Conservation (phyloP, 495 filamentous ascomycete genomes). For the Aspergillus homomorphus region DNA sequence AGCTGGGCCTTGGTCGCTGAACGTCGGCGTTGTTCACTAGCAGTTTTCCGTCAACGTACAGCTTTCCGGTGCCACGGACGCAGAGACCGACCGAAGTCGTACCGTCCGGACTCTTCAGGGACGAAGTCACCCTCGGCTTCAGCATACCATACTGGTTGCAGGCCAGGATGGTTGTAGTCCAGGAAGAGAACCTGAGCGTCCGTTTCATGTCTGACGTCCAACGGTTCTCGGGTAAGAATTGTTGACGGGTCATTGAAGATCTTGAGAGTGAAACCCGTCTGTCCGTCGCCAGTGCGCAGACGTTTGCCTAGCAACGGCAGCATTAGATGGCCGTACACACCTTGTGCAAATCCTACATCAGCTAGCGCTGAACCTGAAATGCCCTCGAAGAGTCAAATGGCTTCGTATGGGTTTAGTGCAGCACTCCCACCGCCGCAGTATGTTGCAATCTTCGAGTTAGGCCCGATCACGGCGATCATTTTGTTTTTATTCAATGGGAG, state of each 20-base stretch:
- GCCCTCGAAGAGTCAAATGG: constrained; percentile 60
- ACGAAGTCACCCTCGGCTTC: constrained; percentile 54
- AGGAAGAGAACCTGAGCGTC: constrained; percentile 54
- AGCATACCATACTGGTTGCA: constrained; percentile 52
- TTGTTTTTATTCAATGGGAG: constrained; percentile 59
- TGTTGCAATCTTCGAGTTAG: constrained; percentile 68
- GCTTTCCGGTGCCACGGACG: constrained; percentile 64
- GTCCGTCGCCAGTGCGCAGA: constrained; percentile 40
- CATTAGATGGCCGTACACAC: constrained; percentile 57
- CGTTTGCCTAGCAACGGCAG: constrained; percentile 50
- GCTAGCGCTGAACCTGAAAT: constrained; percentile 43
- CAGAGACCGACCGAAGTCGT: constrained; percentile 71
- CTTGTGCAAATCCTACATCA: constrained; percentile 39
- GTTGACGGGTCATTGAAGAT: constrained; percentile 54
- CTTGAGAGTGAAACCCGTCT: constrained; percentile 52
- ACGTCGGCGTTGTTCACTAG: constrained; percentile 60
- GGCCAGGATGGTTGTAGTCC: constrained; percentile 55
- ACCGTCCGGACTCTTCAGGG: constrained; percentile 56
- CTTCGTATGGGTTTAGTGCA: constrained; percentile 70
- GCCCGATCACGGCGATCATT: constrained; percentile 70
- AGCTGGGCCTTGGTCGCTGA: constrained; percentile 52
- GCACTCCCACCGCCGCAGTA: constrained; percentile 76
- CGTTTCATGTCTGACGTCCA: constrained; percentile 47
- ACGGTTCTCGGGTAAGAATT: constrained; percentile 32
- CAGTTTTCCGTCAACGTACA: constrained; percentile 64